A percentile compares a stretch with the other conserved stretches of the same genome.
Conservation (phyloP, 2,329 filamentous ascomycete species). For the Neofusicoccum kwambonambiense region DNA sequence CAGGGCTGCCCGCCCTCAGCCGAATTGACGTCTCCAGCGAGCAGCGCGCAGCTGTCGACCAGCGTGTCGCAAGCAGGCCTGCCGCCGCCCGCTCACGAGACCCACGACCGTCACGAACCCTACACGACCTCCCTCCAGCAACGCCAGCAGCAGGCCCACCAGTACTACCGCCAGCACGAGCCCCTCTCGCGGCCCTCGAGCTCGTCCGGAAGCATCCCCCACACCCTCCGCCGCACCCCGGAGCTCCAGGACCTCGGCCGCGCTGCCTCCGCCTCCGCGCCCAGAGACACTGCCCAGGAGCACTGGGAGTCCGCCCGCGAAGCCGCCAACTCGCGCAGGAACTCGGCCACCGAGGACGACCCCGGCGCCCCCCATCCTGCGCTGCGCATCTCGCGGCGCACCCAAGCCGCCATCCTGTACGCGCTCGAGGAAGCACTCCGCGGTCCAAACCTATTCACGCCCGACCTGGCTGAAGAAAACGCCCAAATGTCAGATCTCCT, state of each 20-base stretch:
- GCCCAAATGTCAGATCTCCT: slow-evolving; percentile 87
- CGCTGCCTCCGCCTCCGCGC: slow-evolving; percentile 39
- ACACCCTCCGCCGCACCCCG: slow-evolving; percentile 55
- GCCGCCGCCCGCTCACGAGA: slow-evolving; percentile 35
- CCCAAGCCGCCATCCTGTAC: slow-evolving; percentile 87
- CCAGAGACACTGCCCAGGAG: slow-evolving; percentile 41
- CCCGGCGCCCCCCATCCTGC: slow-evolving; percentile 51
- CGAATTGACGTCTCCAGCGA: slow-evolving; percentile 16
- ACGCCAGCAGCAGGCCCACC: slow-evolving; percentile 42
- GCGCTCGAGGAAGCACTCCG: slow-evolving; percentile 88
- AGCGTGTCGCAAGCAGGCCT: slow-evolving; percentile 29
- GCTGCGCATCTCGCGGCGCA: slow-evolving; percentile 75
- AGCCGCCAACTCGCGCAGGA: slow-evolving; percentile 32
- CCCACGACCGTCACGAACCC: slow-evolving; percentile 35
- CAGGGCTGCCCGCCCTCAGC: background rate
- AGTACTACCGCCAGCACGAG: slow-evolving; percentile 34
- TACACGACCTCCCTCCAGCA: slow-evolving; percentile 41
- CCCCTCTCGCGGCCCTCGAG: slow-evolving; percentile 50
- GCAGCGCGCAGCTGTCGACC: slow-evolving; percentile 20
- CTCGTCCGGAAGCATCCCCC: slow-evolving; percentile 50
- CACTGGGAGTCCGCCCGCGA: slow-evolving; percentile 22
- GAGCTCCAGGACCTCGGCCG: slow-evolving; percentile 47
- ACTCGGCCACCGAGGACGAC: slow-evolving; percentile 32
- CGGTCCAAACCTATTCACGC: slow-evolving; percentile 76
- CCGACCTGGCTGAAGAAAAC: slow-evolving; percentile 82